Evolutionary conservation across 2,329 filamentous ascomycete species (phyloP).

Genomic region (Ceratocystis smalleyi): DNA sequence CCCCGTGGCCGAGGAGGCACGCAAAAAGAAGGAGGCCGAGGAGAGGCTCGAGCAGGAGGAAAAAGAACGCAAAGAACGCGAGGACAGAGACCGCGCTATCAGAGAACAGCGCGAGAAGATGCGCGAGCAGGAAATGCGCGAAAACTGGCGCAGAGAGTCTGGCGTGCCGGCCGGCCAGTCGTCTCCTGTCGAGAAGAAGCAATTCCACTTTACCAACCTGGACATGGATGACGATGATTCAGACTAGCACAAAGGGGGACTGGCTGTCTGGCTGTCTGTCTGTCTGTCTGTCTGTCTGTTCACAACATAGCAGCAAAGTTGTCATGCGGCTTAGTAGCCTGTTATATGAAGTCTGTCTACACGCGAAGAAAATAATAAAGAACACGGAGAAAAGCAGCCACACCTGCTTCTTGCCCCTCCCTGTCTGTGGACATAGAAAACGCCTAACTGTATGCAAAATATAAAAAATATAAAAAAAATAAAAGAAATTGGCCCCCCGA

Average conservation of each 20-base stretch:
- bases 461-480: no score
- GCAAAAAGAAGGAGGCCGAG: constrained; percentile 36
- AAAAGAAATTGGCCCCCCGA: no score
- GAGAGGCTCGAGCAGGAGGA: constrained; percentile 33
- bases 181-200: constrained; percentile 30
- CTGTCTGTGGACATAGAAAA: background rate
- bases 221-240: constrained; percentile 36
- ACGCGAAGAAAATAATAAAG: background rate
- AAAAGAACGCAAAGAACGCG: constrained; percentile 30
- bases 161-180: constrained; percentile 20
- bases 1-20: constrained; percentile 38
- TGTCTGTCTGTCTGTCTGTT: no score
- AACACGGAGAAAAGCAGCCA: background rate
- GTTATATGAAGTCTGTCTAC: background rate
- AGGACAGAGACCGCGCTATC: constrained; percentile 30
- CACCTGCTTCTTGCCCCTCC: background rate
- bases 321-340: background rate
- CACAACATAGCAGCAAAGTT: background rate
- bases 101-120: constrained; percentile 27
- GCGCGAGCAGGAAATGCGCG: constrained; percentile 30
- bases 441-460: background rate
- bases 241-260: background rate
- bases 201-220: constrained; percentile 41
- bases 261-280: no score
- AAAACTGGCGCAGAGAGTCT: constrained; percentile 28